Conservation (phyloP, 495 filamentous ascomycete species). For the Bombardia bombarda region DNA sequence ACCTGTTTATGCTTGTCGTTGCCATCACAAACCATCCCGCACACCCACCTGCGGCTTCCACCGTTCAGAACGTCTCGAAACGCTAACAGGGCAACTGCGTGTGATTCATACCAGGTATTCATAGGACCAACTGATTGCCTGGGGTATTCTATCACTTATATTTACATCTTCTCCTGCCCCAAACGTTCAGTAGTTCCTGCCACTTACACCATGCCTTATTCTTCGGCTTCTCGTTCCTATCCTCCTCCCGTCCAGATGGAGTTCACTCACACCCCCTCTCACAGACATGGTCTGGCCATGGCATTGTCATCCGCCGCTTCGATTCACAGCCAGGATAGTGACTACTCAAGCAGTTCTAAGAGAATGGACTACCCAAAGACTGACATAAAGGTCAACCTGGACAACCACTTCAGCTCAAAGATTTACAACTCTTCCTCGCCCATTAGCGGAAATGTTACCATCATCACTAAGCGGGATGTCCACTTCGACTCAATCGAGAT, state of each 20-base stretch:
- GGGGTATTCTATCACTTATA: too few relatives aligned
- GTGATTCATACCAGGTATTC: too few relatives aligned
- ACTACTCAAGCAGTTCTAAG: not conserved
- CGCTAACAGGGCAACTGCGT: too few relatives aligned
- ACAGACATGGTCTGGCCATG: not conserved
- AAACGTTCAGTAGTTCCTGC: too few relatives aligned
- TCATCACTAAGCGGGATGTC: constrained; percentile 51
- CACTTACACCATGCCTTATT: not conserved
- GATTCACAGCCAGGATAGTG: constrained; percentile 8
- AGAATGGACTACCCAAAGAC: constrained; percentile 18
- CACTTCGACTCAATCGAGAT: constrained; percentile 78
- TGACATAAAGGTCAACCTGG: constrained; percentile 34
- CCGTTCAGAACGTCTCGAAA: too few relatives aligned
- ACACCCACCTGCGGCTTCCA: too few relatives aligned
- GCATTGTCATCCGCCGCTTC: constrained; percentile 1
- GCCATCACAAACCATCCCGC: too few relatives aligned
- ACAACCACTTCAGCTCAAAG: constrained; percentile 38
- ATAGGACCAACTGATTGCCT: too few relatives aligned
- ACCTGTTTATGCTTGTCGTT: too few relatives aligned
- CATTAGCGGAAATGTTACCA: constrained; percentile 43
- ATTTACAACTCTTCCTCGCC: constrained; percentile 42
- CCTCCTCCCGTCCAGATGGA: not conserved
- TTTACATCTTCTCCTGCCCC: too few relatives aligned
- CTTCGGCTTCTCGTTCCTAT: not conserved
- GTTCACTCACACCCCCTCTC: not conserved